Conservation (phyloP, 306 rosid genomes). For the Medicago ruthenica region DNA sequence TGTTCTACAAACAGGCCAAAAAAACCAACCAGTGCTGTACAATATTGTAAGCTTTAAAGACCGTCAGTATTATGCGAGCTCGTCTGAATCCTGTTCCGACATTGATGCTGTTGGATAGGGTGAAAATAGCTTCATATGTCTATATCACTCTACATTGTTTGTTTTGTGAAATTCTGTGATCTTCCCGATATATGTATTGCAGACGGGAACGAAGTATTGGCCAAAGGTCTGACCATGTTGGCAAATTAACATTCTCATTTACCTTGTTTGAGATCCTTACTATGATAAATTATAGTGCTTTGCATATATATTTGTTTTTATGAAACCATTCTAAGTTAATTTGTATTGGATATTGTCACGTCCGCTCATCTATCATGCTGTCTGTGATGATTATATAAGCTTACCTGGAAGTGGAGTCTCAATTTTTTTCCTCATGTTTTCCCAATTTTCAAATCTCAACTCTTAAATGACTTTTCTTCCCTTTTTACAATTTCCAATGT, state of each 20-base stretch:
- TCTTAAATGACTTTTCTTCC: too few relatives aligned
- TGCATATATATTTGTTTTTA: constrained; percentile 45
- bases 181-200: constrained; percentile 50
- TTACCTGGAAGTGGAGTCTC: too few relatives aligned
- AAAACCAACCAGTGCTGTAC: constrained; percentile 92
- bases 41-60: constrained; percentile 64
- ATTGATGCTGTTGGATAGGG: constrained; percentile 51
- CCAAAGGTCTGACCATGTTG: constrained; percentile 48
- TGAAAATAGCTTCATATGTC: constrained; percentile 59
- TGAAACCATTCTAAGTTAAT: constrained; percentile 30
- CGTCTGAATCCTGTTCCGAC: constrained; percentile 43
- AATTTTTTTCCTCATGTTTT: too few relatives aligned
- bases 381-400: not conserved
- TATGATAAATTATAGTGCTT: constrained; percentile 37
- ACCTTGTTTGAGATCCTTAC: constrained; percentile 46
- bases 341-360: constrained; percentile 28
- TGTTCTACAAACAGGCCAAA: constrained; percentile 99
- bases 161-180: constrained; percentile 59
- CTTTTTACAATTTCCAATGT: too few relatives aligned
- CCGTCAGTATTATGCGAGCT: constrained; percentile 34
- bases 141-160: constrained; percentile 62
- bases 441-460: too few relatives aligned
- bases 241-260: constrained; percentile 40
- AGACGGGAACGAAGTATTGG: constrained; percentile 46
- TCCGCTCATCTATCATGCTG: not conserved